Conservation (phyloP, 2,329 filamentous ascomycete species). For the Microsporum canis region DNA sequence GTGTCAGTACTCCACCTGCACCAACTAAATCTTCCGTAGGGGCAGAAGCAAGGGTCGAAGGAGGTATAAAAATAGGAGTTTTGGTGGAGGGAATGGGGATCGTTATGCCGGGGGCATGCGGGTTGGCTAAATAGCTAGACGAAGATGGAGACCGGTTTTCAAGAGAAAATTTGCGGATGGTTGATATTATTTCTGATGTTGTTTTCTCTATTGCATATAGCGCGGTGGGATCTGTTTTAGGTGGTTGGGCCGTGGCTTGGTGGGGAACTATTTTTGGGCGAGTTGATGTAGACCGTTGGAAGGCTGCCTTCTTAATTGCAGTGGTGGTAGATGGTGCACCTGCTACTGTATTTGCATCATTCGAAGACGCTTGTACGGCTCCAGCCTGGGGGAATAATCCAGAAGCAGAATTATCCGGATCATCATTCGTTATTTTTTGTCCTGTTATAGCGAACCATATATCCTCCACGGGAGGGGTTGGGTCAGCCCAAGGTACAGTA, state of each 20-base stretch:
- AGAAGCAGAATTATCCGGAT: constrained; percentile 3
- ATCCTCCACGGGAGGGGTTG: constrained; percentile 44
- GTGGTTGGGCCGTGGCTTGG: constrained; percentile 34
- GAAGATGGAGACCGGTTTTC: constrained; percentile 28
- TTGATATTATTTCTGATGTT: constrained; percentile 31
- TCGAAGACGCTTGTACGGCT: constrained; percentile 8
- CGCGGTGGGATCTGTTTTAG: constrained; percentile 29
- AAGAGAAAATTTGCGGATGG: constrained; percentile 33
- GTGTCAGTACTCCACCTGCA: constrained; percentile 30
- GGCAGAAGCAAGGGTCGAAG: constrained; percentile 26
- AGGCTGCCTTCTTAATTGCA: neutral
- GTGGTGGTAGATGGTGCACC: neutral
- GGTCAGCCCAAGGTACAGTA: constrained; percentile 47
- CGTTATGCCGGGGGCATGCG: constrained; percentile 19
- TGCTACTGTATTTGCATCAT: constrained; percentile 12
- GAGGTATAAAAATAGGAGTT: constrained; percentile 27
- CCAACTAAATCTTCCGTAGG: constrained; percentile 35
- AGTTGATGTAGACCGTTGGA: constrained; percentile 13
- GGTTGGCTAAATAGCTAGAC: constrained; percentile 7
- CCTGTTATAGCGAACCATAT: constrained; percentile 50
- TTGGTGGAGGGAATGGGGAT: constrained; percentile 26
- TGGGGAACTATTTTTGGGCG: constrained; percentile 22
- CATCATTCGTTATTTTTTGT: constrained; percentile 21
- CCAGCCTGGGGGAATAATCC: neutral
- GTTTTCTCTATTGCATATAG: constrained; percentile 36